Evolutionary conservation across 2,329 filamentous ascomycete species (phyloP), one percentile per base, ranked within the genome.

Genomic region (Ophiosphaerella narmari): DNA sequence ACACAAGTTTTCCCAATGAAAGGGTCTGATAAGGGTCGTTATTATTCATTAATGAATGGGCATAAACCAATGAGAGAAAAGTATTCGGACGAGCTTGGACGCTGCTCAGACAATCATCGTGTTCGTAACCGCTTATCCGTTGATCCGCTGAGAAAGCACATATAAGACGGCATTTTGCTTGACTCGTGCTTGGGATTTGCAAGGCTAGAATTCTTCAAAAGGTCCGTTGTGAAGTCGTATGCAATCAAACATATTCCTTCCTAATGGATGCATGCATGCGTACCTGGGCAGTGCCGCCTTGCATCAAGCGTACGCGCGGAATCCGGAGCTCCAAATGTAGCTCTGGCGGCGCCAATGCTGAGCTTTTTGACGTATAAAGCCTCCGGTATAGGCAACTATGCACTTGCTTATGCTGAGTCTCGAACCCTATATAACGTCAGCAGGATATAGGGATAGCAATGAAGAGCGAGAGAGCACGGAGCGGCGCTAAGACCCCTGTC

Each of bases 391-490:
- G 26, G 26, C 11, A 7, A 8, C 26, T 29, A 29, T 29, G 26
- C 9, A 26, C 23, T 26, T 13, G 34, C 21, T 16, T 14, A 43
- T 42, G 46, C 46, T 39, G 18, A 49, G 36, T 39, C 35, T n/a
- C 7, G 16, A 34, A n/a, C 43, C 35, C 32, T 34, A 26, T 24
- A 39, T 42, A 34, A 29, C 37, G 46, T 52, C 46, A 50, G 46
- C 46, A 40, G n/a, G 13, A 41, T 11, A 14, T 8, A 31, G 9
- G 24, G n/a, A 31, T 16, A 18, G 11, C 14, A 9, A n/a, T 12
- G 34, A 13, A 29, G 24, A 21, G 4, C 16, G n/a, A 40, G 24
- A 12, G n/a, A 31, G 38, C n/a, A 26, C 18, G 29, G 29, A 42
- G 21, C 18, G 18, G 6, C 18, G 16, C 23, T 39, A 21, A 16